phyloP scores from a whole-genome alignment of 306 rosid species.

The Trifolium repens region DNA sequence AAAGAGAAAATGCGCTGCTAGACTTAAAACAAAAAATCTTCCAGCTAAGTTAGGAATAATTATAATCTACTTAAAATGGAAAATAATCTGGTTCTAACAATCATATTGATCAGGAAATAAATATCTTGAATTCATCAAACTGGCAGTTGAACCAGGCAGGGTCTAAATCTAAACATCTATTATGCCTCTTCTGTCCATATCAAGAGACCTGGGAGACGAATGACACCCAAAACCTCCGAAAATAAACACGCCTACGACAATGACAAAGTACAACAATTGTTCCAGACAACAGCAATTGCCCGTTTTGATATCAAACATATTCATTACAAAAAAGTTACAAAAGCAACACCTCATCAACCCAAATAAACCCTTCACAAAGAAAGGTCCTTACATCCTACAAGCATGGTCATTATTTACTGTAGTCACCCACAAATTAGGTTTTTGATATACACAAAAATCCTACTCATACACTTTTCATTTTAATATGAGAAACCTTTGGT shows the following conservation, averaged over 20 bases:
- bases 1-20: not conserved
- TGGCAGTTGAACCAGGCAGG: not conserved
- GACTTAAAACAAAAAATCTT: not conserved
- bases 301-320: slow-evolving; percentile 29
- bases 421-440: slow-evolving; percentile 36
- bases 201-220: not conserved
- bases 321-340: slow-evolving; percentile 33
- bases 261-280: slow-evolving; percentile 25
- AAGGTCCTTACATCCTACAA: slow-evolving; percentile 35
- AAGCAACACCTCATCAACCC: slow-evolving; percentile 34
- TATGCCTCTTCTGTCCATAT: not conserved
- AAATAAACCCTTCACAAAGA: slow-evolving; percentile 22
- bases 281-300: slow-evolving; percentile 10
- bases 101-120: not conserved
- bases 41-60: not conserved
- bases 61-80: not conserved
- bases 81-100: not conserved
- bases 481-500: slow-evolving; percentile 4
- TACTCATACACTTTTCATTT: slow-evolving; percentile 30
- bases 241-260: not conserved
- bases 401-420: slow-evolving; percentile 33
- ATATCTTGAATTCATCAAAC: not conserved
- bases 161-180: not conserved
- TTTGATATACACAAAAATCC: slow-evolving; percentile 27
- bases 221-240: not conserved